Evolutionary conservation across 352 stramenopile genomes (phyloP).

Genomic region (Peronospora destructor): DNA sequence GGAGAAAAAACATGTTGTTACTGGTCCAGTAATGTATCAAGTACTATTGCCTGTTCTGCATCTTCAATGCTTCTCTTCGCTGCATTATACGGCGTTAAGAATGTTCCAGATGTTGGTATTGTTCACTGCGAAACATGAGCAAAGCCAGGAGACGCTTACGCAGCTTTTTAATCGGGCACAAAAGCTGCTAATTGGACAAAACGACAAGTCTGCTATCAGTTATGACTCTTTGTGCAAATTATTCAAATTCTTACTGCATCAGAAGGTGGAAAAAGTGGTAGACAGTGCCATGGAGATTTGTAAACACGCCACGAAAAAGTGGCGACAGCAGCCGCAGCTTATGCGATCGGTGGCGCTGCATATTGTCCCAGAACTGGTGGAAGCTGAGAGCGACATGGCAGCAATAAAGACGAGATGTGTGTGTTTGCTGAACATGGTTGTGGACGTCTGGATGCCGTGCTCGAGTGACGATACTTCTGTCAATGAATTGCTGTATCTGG

Average conservation of each 20-base stretch:
- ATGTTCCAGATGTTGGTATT: conserved; percentile 28
- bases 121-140: neutral
- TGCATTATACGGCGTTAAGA: conserved; percentile 27
- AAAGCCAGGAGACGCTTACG: neutral
- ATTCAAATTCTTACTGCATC: conserved; percentile 36
- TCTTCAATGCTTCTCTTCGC: conserved; percentile 11
- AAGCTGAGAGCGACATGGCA: neutral
- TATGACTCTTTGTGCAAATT: conserved; percentile 46
- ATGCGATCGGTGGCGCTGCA: conserved; percentile 39
- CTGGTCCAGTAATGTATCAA: conserved; percentile 5
- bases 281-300: conserved; percentile 31
- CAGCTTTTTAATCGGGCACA: conserved; percentile 11
- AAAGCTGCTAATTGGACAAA: conserved; percentile 8
- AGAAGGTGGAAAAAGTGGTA: conserved; percentile 10
- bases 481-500: conserved; percentile 53
- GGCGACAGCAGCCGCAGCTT: conserved; percentile 36
- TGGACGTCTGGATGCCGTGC: conserved; percentile 21
- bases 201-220: conserved; percentile 12
- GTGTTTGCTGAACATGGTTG: conserved; percentile 16
- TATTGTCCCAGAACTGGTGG: conserved; percentile 41
- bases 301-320: conserved; percentile 31
- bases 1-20: conserved; percentile 4
- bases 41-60: conserved; percentile 35
- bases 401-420: neutral
- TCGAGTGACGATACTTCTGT: conserved; percentile 19